Evolutionary conservation across 208 protist species (phyloP).

Genomic region (Trypanosoma mega): DNA sequence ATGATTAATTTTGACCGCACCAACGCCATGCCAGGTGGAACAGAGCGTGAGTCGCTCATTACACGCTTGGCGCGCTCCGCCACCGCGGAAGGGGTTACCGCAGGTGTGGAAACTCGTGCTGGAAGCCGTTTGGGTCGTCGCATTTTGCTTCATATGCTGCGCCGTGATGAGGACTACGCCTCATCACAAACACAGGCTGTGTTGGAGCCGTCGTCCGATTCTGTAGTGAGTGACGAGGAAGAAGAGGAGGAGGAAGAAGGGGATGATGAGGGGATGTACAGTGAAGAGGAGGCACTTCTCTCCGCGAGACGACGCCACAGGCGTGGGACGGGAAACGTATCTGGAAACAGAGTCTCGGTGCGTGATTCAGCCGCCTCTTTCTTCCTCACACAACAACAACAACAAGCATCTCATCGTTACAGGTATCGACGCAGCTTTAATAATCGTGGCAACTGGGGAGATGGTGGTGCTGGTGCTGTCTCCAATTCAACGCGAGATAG

Average conservation of each 20-base stretch:
- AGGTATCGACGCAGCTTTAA: too few relatives aligned
- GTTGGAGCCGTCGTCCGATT: constrained; percentile 21
- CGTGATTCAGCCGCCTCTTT: too few relatives aligned
- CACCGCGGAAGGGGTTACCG: constrained; percentile 9
- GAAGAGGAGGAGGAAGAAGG: constrained; percentile 7
- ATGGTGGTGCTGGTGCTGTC: background rate
- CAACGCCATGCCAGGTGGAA: constrained; percentile 1
- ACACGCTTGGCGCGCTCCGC: constrained; percentile 10
- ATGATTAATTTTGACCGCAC: constrained; percentile 42
- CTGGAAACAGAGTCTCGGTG: too few relatives aligned
- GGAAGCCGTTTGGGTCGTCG: constrained; percentile 22
- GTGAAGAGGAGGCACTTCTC: too few relatives aligned
- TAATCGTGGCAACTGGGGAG: too few relatives aligned
- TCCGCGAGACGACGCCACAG: too few relatives aligned
- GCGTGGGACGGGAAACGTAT: too few relatives aligned
- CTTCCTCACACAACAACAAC: too few relatives aligned
- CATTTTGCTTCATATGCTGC: constrained; percentile 28
- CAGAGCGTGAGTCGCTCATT: constrained; percentile 3
- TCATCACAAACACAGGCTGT: constrained; percentile 13
- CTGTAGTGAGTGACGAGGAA: constrained; percentile 14
- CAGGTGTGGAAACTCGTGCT: constrained; percentile 21
- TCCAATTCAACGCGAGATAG: background rate
- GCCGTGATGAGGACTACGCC: constrained; percentile 12
- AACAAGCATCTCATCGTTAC: too few relatives aligned
- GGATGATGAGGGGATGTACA: constrained; percentile 4